A percentile compares a stretch with the other conserved stretches of the same genome.
These are phyloP conservation scores for Salix caprea DNA, from an alignment of 345 rosid genomes.

Conservation along the genomic window DNA sequence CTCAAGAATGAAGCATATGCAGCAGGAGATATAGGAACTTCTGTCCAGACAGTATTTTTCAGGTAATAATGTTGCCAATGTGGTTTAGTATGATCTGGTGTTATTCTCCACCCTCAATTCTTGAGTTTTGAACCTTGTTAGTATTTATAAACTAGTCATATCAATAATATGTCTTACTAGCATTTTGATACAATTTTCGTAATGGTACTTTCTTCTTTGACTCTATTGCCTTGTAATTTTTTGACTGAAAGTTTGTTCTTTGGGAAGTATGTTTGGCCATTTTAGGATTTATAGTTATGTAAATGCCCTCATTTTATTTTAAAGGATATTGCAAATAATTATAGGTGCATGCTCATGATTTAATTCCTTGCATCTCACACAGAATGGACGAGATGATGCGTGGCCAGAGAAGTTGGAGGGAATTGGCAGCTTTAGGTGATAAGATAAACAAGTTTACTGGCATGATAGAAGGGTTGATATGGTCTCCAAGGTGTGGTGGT, in stretches of 20 bases:
- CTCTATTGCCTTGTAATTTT: too few species aligned
- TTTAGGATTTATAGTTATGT: background rate
- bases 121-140: too few species aligned
- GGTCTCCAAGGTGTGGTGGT: conserved; percentile 80
- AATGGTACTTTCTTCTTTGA: too few species aligned
- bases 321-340: background rate
- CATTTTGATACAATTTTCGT: too few species aligned
- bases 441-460: conserved; percentile 80
- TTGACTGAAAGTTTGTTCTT: too few species aligned
- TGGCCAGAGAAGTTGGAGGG: conserved; percentile 94
- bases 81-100: background rate
- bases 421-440: conserved; percentile 76
- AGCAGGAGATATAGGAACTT: conserved; percentile 66
- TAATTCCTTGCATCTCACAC: conserved; percentile 8
- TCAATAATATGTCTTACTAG: too few species aligned
- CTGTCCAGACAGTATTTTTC: conserved; percentile 73
- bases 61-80: conserved; percentile 27
- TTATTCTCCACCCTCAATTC: too few species aligned
- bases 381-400: conserved; percentile 98
- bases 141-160: too few species aligned
- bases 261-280: background rate
- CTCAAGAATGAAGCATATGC: conserved; percentile 19
- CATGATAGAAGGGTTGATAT: conserved; percentile 87
- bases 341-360: background rate
- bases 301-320: background rate